Percentiles rank a stretch among this genome's conserved stretches.
Conservation (phyloP, 306 rosid genomes). For the Cucurbita pepo region DNA sequence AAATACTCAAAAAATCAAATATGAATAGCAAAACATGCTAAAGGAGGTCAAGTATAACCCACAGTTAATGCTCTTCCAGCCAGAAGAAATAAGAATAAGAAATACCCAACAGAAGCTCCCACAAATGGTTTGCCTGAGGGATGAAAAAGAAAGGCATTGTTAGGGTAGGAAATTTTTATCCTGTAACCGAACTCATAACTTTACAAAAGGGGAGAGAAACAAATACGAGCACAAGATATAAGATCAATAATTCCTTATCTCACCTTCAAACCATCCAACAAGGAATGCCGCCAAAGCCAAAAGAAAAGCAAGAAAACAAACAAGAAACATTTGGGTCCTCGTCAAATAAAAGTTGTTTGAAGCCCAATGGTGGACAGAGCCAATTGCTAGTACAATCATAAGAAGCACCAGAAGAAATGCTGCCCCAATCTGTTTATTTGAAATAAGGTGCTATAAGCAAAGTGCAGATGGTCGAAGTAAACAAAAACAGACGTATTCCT, state of each 20-base stretch:
- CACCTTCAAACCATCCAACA: slow-evolving; percentile 97
- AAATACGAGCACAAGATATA: neutral
- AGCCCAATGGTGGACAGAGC: slow-evolving; percentile 95
- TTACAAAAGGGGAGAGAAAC: neutral
- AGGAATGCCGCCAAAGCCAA: slow-evolving; percentile 98
- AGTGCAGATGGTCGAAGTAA: neutral
- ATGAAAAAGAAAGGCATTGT: slow-evolving; percentile 1
- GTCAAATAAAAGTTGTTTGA: slow-evolving; percentile 98
- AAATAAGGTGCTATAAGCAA: slow-evolving; percentile 8
- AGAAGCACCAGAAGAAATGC: slow-evolving; percentile 92
- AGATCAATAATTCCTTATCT: neutral
- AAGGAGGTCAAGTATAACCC: slow-evolving; percentile 20
- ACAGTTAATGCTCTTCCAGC: slow-evolving; percentile 98
- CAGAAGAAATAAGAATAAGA: slow-evolving; percentile 86
- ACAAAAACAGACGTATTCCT: neutral
- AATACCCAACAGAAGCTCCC: slow-evolving; percentile 99
- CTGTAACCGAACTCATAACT: neutral
- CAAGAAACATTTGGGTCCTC: slow-evolving; percentile 75
- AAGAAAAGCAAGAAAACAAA: slow-evolving; percentile 81
- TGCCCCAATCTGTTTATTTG: slow-evolving; percentile 61
- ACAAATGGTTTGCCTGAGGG: slow-evolving; percentile 68
- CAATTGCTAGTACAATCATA: slow-evolving; percentile 78
- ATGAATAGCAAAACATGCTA: slow-evolving; percentile 5
- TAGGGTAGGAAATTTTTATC: neutral
- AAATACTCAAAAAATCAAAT: slow-evolving; percentile 2